Evolutionary conservation across 163 green algal species (phyloP).

Genomic region (Chloromonas sp.): DNA sequence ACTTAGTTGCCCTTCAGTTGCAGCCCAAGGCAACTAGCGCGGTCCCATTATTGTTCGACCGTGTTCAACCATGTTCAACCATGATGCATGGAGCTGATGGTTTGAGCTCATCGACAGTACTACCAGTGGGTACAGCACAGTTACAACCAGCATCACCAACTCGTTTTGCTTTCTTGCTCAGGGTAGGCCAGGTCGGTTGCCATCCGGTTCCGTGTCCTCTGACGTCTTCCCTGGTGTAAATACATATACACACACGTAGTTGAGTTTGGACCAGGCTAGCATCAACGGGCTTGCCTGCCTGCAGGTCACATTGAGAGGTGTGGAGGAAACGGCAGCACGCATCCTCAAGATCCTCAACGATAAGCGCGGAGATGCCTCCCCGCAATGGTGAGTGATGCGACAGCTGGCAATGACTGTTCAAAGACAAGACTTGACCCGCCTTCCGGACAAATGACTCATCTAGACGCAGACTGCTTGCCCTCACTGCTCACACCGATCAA

Average conservation of each 20-base stretch:
- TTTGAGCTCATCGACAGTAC: too few relatives aligned
- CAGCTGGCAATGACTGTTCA: background rate
- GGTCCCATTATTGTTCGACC: too few relatives aligned
- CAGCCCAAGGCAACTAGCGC: too few relatives aligned
- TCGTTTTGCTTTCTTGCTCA: background rate
- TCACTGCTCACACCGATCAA: background rate
- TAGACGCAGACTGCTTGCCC: background rate
- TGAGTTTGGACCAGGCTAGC: background rate
- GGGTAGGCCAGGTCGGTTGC: background rate
- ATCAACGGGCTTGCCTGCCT: background rate
- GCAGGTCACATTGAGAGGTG: slow-evolving; percentile 15
- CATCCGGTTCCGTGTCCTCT: background rate
- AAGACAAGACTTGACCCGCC: too few relatives aligned
- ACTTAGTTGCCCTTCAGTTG: too few relatives aligned
- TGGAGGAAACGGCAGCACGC: slow-evolving; percentile 52
- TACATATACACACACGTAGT: background rate
- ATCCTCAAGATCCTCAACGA: slow-evolving; percentile 49
- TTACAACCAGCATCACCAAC: slow-evolving; percentile 3
- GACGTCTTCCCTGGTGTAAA: too few relatives aligned
- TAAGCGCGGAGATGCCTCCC: slow-evolving; percentile 18
- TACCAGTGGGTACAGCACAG: slow-evolving; percentile 7
- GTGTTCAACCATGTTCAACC: too few relatives aligned
- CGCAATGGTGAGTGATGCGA: slow-evolving; percentile 11
- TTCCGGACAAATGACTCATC: background rate
- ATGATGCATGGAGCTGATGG: too few relatives aligned